Evolutionary conservation across 768 basidiomycete species (phyloP).

Genomic region (Hygrocybe coccinea): DNA sequence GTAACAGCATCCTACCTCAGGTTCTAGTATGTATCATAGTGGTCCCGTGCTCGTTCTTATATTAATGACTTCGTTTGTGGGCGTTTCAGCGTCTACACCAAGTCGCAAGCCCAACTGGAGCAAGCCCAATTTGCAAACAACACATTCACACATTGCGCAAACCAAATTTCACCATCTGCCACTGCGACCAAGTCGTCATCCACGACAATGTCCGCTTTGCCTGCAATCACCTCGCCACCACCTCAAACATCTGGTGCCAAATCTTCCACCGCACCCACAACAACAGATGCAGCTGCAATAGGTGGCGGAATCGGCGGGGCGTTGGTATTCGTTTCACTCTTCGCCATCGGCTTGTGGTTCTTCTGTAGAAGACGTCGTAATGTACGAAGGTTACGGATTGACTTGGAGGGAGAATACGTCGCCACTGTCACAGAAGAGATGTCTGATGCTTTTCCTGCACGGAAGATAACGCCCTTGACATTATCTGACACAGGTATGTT

Average conservation of each 20-base stretch:
- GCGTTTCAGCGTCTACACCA: constrained; percentile 19
- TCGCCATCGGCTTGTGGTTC: too few species aligned
- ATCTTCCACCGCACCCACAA: background rate
- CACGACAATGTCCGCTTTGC: background rate
- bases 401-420: too few species aligned
- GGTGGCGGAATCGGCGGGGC: background rate
- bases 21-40: background rate
- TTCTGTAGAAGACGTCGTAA: too few species aligned
- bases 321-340: background rate
- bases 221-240: background rate
- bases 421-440: too few species aligned
- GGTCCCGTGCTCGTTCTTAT: too few species aligned
- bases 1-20: background rate
- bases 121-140: constrained; percentile 22
- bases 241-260: background rate
- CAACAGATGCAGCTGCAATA: background rate
- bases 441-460: too few species aligned
- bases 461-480: too few species aligned
- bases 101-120: constrained; percentile 13
- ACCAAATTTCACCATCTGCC: constrained; percentile 6
- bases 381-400: too few species aligned
- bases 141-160: constrained; percentile 25
- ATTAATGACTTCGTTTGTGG: background rate
- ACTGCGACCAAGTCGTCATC: background rate
- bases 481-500: too few species aligned